phyloP scores from a whole-genome alignment of 495 filamentous ascomycete genomes.

The Penicillium longicatenatum region DNA sequence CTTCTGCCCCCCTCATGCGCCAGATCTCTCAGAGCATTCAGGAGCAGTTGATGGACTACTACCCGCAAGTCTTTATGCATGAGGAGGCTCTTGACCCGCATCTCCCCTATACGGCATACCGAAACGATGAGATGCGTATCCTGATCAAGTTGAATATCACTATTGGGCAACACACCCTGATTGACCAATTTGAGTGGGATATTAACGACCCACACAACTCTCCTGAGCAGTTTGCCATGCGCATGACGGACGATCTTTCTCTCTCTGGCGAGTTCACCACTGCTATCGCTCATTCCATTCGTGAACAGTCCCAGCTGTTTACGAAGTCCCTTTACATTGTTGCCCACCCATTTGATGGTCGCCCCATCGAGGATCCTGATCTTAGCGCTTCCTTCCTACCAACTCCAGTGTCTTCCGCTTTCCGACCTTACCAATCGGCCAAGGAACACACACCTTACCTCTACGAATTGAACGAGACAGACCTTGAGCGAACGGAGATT shows the following conservation, averaged over 20 bases:
- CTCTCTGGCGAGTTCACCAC: constrained; percentile 96
- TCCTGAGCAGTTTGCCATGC: constrained; percentile 87
- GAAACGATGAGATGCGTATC: constrained; percentile 98
- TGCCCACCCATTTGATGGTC: constrained; percentile 91
- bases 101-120: constrained; percentile 89
- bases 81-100: constrained; percentile 90
- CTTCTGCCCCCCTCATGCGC: constrained; percentile 64
- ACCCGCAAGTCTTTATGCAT: constrained; percentile 84
- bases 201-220: constrained; percentile 93
- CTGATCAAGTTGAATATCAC: constrained; percentile 95
- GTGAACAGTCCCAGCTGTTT: constrained; percentile 92
- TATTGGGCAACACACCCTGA: constrained; percentile 89
- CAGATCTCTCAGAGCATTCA: constrained; percentile 78
- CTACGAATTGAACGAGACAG: constrained; percentile 89
- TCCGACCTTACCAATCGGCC: constrained; percentile 84
- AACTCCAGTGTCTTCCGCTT: constrained; percentile 77
- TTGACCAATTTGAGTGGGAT: constrained; percentile 99
- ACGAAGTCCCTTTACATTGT: constrained; percentile 91
- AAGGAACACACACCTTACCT: constrained; percentile 93
- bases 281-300: constrained; percentile 94
- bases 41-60: constrained; percentile 90
- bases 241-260: constrained; percentile 88
- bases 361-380: constrained; percentile 89
- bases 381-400: constrained; percentile 81
- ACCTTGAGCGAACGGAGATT: constrained; percentile 87